phyloP scores from a whole-genome alignment of 2,329 filamentous ascomycete genomes.

The Piedraia hortae region DNA sequence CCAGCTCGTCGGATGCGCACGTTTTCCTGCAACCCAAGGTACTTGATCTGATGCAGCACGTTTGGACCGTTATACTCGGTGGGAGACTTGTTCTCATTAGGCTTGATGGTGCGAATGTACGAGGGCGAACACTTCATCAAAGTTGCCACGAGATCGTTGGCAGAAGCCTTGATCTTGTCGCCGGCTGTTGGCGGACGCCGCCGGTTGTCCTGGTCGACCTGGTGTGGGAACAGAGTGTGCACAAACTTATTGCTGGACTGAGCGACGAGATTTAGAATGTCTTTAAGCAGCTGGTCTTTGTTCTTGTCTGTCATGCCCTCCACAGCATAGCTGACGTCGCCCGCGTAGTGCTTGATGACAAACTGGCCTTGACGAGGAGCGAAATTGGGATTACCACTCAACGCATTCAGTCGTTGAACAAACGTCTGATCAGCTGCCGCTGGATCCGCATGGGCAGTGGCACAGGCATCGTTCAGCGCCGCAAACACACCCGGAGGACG shows the following conservation, averaged over 20 bases:
- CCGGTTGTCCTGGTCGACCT: slow-evolving; percentile 88
- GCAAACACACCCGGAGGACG: slow-evolving; percentile 81
- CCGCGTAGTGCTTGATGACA: slow-evolving; percentile 96
- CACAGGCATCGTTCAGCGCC: slow-evolving; percentile 88
- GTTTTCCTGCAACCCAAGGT: slow-evolving; percentile 96
- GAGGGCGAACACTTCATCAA: slow-evolving; percentile 93
- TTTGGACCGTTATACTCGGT: slow-evolving; percentile 78
- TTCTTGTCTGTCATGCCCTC: slow-evolving; percentile 99
- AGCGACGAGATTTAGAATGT: slow-evolving; percentile 63
- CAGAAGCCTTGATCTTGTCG: slow-evolving; percentile 83
- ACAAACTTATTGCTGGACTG: slow-evolving; percentile 65
- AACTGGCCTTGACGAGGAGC: slow-evolving; percentile 83
- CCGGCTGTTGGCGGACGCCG: slow-evolving; percentile 81
- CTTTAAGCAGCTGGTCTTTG: slow-evolving; percentile 90
- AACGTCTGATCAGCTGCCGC: slow-evolving; percentile 87
- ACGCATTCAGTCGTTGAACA: slow-evolving; percentile 70
- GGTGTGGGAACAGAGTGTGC: slow-evolving; percentile 66
- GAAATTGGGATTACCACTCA: slow-evolving; percentile 68
- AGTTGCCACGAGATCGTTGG: slow-evolving; percentile 81
- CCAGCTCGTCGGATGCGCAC: slow-evolving; percentile 87
- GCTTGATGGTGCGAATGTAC: slow-evolving; percentile 97
- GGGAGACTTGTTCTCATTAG: slow-evolving; percentile 94
- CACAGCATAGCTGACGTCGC: slow-evolving; percentile 81
- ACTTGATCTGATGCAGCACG: slow-evolving; percentile 95
- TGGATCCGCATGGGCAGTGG: slow-evolving; percentile 91